Evolutionary conservation across 495 filamentous ascomycete genomes (phyloP), one percentile per base, ranked within the genome.

Genomic region (Penicillium atrosanguineum): DNA sequence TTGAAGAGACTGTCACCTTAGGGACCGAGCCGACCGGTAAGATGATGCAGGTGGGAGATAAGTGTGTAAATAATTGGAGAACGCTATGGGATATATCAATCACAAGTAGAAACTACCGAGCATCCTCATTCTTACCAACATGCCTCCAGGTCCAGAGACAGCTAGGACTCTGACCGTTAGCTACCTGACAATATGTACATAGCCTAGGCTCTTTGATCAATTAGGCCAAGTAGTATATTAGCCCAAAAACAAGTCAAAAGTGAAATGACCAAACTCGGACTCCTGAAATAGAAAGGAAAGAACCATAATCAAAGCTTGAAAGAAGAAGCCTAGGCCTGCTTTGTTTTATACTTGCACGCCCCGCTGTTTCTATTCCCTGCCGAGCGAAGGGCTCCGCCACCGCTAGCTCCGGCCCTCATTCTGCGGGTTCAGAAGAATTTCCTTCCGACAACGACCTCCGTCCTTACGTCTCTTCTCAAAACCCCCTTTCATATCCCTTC

Each of bases 331-430:
- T 34, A 12, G 12, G 11, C 7, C 28, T 31, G 28, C 31, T 34
- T 34, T 34, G 31, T 34, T 34, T 34, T 34, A 34, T 34, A 34
- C 31, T 34, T 34, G 31, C 11, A 4, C 9, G 9, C 31, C 31
- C 31, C 31, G 31, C 31, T 4, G 31, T 34, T 34, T 12, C 31
- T 14, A 34, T 34, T 50, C 39, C 25, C 51, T 55, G 59, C 59
- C 59, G 59, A 67, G 64, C 41, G 26, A 48, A 60, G 62, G 48
- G 56, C 60, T 66, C 63, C 63, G 63, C 63, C 62, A 66, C 65
- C 62, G 61, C 63, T 63, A 68, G 60, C 62, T 66, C 57, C 61
- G 56, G 53, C 52, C 52, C 52, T 63, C 51, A 51, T 61, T 59
- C 59, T 61, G 49, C 56, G 40, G 53, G 49, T 56, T 58, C 63